Base-by-base conservation (phyloP, 2,329 filamentous ascomycete species). In the Clonostachys chloroleuca region DNA sequence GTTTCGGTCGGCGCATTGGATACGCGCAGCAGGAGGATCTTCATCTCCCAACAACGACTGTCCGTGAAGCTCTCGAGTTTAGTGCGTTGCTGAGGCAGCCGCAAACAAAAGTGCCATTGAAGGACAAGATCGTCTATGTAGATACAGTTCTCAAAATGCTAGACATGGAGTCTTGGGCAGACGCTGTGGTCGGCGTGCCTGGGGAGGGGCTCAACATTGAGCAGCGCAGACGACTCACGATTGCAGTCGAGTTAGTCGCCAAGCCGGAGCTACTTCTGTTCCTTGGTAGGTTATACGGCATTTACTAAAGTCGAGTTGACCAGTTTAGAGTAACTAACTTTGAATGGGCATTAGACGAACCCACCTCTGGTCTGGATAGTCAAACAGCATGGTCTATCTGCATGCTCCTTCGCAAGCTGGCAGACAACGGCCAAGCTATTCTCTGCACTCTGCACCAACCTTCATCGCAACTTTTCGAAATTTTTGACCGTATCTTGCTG, bases 391-490 rank as follows among this genome's bases (percentile, higher is more conserved):
- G 89, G 89, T 88, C 89, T 52, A 96, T 96, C 61, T 77, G 90
- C 42, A 86, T 90, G 63, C 79, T 96, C 12, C 79, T 97, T 37
- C 86, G 94, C 66, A 96, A 94, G 68, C 77, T 96, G 34, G 90
- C 90, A 56, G 87, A 92, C 64, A 87, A 84, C 52, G 92, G 92
- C 12, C 89, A 95, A 63, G 92, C 92, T 45, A 89, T 96, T 66
- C 82, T 96, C n/a, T 96, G 91, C 71, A 96, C 92, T 0, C 96
- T 96, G 51, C 92, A 97, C 65, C 92, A 97, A 66, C 92, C 92
- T 13, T 95, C 89, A 13, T 91, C 91, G 34, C 90, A 95, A 78
- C 77, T 96, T 45, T 96, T 96, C 74, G 89, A 96, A 63, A 86
- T 89, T 49, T 96, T 94, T 61, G 88, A 94, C 59, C 81, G 87